Base-by-base conservation (phyloP, 208 protist genomes). In the Leptomonas pyrrhocoris region DNA sequence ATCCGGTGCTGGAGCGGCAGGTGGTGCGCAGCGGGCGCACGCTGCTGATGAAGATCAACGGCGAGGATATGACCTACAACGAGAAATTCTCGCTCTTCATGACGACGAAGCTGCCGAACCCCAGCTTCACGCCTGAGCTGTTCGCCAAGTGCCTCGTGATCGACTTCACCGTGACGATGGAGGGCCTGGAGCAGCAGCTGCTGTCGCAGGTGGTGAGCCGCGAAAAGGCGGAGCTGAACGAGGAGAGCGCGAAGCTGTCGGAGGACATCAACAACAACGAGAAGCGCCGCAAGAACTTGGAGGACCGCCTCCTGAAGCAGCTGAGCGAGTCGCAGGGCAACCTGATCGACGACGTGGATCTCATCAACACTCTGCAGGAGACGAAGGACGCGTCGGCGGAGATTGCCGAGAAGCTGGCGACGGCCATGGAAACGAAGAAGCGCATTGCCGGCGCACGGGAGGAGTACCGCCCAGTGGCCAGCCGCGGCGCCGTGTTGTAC, bases 111-210 rank as follows among this genome's bases (percentile, higher is more conserved):
- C 81, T 99, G 42, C 86, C 97, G 19, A 99, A 99, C 83, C 98
- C 98, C n/a, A 96, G 94, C 77, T 99, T 98, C 78, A 96, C 94
- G 46, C 98, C 98, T 19, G 98, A 99, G 86, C 84, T 99, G 48
- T 99, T 95, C 68, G 98, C 98, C 30, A 98, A 98, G 84, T 98
- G 95, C 57, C 93, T 98, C 25, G 89, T 99, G 18, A 99, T 99
- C 74, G 98, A 99, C 80, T 99, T 99, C 73, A 98, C 98, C n/a
- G 98, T 99, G 15, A 99, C 98, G n/a, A 98, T 99, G 85, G 85
- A 97, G 78, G 94, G 97, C 65, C 85, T 99, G 34, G 98, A 99
- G 80, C 96, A 99, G 84, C 94, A 98, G 81, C 87, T 99, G 62
- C 86, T 98, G n/a, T 97, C 92, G 30, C 89, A 95, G 48, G 98